These are phyloP conservation scores for Tuber indicum DNA, from an alignment of 495 filamentous ascomycete genomes.

Conservation along the genomic window DNA sequence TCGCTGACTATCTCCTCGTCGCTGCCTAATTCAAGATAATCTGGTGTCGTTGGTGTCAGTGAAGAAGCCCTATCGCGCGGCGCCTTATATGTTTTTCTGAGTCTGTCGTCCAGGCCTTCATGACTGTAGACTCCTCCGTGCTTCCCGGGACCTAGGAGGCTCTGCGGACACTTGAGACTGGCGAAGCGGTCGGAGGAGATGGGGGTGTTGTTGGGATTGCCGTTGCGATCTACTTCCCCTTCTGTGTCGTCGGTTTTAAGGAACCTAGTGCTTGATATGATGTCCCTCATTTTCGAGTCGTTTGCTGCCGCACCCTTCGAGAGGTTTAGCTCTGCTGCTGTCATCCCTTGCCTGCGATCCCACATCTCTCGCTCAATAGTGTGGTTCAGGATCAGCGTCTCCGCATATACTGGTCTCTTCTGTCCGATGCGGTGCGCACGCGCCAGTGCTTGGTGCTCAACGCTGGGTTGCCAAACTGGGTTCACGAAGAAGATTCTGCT, in stretches of 20 bases:
- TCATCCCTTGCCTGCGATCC: constrained; percentile 67
- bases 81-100: neutral
- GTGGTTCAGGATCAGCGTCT: constrained; percentile 73
- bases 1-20: neutral
- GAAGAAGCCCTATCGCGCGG: neutral
- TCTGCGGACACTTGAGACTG: constrained; percentile 49
- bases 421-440: constrained; percentile 86
- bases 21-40: neutral
- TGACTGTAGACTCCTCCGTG: constrained; percentile 28
- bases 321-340: constrained; percentile 62
- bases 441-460: constrained; percentile 89
- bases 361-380: constrained; percentile 85
- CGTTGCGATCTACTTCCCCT: constrained; percentile 48
- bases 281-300: constrained; percentile 66
- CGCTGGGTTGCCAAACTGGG: constrained; percentile 74
- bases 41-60: neutral
- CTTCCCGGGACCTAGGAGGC: constrained; percentile 52
- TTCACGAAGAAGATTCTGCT: constrained; percentile 88
- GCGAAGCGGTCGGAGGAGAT: constrained; percentile 44
- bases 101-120: neutral
- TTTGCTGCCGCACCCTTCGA: constrained; percentile 64
- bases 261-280: constrained; percentile 67
- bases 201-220: neutral
- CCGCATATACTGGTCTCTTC: constrained; percentile 69
- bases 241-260: constrained; percentile 52